A percentile compares a stretch with the other conserved stretches of the same genome.
These are phyloP conservation scores for Coniferiporia weirii DNA, from an alignment of 1,284 basidiomycete genomes.

Conservation along the genomic window DNA sequence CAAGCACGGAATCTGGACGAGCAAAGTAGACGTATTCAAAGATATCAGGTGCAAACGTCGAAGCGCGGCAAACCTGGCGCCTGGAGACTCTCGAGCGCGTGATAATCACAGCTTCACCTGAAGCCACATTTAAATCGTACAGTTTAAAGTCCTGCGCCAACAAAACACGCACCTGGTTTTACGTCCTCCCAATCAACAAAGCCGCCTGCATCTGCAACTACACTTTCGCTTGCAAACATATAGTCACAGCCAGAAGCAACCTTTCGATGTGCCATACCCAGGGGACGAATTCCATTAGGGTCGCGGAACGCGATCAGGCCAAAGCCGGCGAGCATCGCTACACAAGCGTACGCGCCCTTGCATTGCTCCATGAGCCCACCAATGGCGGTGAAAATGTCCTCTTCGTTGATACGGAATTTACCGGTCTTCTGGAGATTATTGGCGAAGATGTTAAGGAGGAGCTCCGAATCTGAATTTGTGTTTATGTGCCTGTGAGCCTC, in stretches of 20 bases:
- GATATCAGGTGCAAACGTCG: conserved; percentile 93
- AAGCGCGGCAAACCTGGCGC: conserved; percentile 65
- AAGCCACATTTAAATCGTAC: background rate
- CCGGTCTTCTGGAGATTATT: conserved; percentile 98
- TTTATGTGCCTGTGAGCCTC: conserved; percentile 98
- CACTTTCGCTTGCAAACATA: conserved; percentile 92
- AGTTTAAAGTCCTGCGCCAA: background rate
- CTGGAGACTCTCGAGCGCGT: conserved; percentile 74
- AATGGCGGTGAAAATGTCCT: conserved; percentile 97
- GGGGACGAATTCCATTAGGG: conserved; percentile 96
- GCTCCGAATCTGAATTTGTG: conserved; percentile 96
- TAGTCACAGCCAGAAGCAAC: conserved; percentile 68
- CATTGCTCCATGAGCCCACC: conserved; percentile 85
- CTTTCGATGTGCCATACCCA: conserved; percentile 70
- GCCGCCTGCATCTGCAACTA: conserved; percentile 91
- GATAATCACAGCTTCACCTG: conserved; percentile 94
- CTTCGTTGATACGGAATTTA: conserved; percentile 99
- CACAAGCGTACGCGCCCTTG: conserved; percentile 93
- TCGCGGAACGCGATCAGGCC: conserved; percentile 98
- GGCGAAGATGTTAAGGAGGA: conserved; percentile 96
- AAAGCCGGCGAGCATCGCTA: conserved; percentile 98
- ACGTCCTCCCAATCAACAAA: conserved; percentile 94
- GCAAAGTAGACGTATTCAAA: conserved; percentile 99
- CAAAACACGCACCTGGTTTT: conserved; percentile 61
- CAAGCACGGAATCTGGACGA: conserved; percentile 94